Percentiles rank a stretch among this genome's conserved stretches.
These are phyloP conservation scores for Aspergillus coremiiformis DNA, from an alignment of 495 filamentous ascomycete species.

Conservation along the genomic window DNA sequence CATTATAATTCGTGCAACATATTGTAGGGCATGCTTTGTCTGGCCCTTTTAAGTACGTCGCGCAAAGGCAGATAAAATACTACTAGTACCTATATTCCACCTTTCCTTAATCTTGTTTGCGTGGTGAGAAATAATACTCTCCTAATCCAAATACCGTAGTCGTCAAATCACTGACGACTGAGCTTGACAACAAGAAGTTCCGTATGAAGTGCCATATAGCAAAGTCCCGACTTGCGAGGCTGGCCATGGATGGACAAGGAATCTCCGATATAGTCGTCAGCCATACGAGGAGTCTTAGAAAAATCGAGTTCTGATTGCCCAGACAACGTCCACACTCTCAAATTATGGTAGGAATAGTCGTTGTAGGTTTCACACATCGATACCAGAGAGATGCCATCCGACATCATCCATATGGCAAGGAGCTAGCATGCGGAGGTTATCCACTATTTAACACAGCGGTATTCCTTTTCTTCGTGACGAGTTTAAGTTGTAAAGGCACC, in stretches of 20 bases:
- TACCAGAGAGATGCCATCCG: neutral
- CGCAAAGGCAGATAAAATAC: neutral
- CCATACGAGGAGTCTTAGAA: neutral
- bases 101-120: neutral
- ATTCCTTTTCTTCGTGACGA: constrained; percentile 37
- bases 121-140: neutral
- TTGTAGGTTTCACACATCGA: neutral
- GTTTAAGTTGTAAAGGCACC: constrained; percentile 54
- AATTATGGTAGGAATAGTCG: neutral
- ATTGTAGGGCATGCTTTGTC: neutral
- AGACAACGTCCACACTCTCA: neutral
- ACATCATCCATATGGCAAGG: neutral
- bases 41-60: neutral
- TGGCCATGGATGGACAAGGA: neutral
- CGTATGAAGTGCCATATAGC: neutral
- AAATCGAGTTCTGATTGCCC: neutral
- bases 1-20: neutral
- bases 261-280: neutral
- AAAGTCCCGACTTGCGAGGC: neutral
- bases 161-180: neutral
- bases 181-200: neutral
- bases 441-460: neutral
- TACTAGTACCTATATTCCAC: neutral
- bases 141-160: neutral
- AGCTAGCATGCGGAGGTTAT: neutral